Evolutionary conservation across 2,329 filamentous ascomycete genomes (phyloP), one percentile per base, ranked within the genome.

Genomic region (Stachybotrys chartarum): DNA sequence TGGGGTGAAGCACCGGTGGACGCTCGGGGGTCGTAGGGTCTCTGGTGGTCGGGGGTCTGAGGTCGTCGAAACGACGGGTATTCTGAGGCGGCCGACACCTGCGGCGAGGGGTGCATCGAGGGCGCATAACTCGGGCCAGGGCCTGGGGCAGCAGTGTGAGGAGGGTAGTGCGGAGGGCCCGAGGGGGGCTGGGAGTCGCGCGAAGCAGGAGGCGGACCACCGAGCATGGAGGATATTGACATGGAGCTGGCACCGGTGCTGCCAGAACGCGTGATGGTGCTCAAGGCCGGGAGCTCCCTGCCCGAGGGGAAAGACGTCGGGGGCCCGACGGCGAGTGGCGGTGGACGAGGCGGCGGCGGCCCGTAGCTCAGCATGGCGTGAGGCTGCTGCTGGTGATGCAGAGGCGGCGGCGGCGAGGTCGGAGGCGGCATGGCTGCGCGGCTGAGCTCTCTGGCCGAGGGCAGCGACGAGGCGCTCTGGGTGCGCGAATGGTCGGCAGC

Each of bases 31-130:
- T 76, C 76, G 71, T 83, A 82, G 55, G 74, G 73, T 63, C 82
- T 78, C 50, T 79, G 75, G 58, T 85, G 84, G 49, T 91, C 87
- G n/a, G 88, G 88, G 0, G 87, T 91, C 56, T 88, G 84, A 3
- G 87, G 87, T 57, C 87, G 78, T 58, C 86, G 79, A 67, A 81
- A 87, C 6, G 80, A 77, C 53, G 73, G 75, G 58, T 87, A 87
- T 17, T 88, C 85, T 0, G 78, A 74, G 3, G 78, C 71, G 30
- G 77, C 76, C 56, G 77, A 78, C 73, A 84, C 78, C 46, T 78
- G 73, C 4, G 81, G 81, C 14, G 81, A 84, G 2, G 78, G 78
- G 57, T 83, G 80, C 3, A 82, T 66, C 1, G 78, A 65, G 16
- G 75, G 66, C 50, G 75, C 73, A 63, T 77, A 83, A 12, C 71